These are phyloP conservation scores for Samsoniella hepiali DNA, from an alignment of 2,329 filamentous ascomycete genomes.

Conservation along the genomic window DNA sequence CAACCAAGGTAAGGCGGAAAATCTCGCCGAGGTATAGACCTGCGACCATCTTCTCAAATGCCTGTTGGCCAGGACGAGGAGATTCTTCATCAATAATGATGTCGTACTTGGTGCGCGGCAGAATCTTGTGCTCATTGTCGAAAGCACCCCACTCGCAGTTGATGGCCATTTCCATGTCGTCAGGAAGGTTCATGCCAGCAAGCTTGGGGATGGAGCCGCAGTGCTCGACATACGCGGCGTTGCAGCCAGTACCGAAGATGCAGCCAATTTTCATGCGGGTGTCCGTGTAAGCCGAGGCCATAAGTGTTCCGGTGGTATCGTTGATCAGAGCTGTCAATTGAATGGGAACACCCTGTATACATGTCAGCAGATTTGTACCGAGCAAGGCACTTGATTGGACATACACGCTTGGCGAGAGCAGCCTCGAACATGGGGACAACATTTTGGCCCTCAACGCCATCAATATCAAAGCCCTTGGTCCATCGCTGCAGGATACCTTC, in stretches of 20 bases:
- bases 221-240: slow-evolving; percentile 97
- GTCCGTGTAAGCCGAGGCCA: slow-evolving; percentile 97
- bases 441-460: slow-evolving; percentile 84
- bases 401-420: slow-evolving; percentile 60
- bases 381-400: not conserved
- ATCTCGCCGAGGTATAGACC: slow-evolving; percentile 93
- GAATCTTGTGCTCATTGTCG: slow-evolving; percentile 86
- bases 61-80: slow-evolving; percentile 87
- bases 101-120: slow-evolving; percentile 84
- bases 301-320: slow-evolving; percentile 94
- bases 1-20: slow-evolving; percentile 82
- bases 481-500: slow-evolving; percentile 89
- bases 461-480: slow-evolving; percentile 97
- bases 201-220: slow-evolving; percentile 90
- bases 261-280: slow-evolving; percentile 89
- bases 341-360: slow-evolving; percentile 75
- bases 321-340: slow-evolving; percentile 93
- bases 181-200: slow-evolving; percentile 81
- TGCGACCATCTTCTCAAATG: slow-evolving; percentile 97
- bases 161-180: slow-evolving; percentile 85
- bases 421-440: slow-evolving; percentile 85
- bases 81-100: slow-evolving; percentile 85
- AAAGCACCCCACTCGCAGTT: slow-evolving; percentile 98
- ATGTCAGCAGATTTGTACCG: not conserved
- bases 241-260: slow-evolving; percentile 98